phyloP scores from a whole-genome alignment of 2,329 filamentous ascomycete species.

The Fusarium sarcochroum region DNA sequence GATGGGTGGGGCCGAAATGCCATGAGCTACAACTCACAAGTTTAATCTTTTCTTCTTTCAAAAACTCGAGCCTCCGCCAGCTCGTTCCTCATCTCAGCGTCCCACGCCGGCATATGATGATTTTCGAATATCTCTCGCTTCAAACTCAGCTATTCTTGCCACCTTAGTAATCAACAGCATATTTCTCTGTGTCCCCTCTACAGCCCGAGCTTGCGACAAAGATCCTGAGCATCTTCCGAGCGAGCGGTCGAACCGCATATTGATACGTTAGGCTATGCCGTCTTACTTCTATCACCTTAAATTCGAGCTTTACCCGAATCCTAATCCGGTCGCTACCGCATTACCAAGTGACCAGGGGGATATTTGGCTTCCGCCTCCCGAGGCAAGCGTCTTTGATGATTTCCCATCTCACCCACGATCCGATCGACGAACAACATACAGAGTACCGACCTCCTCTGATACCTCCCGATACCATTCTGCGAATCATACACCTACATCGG shows the following conservation, averaged over 20 bases:
- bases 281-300: constrained; percentile 76
- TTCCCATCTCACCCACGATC: constrained; percentile 65
- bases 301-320: constrained; percentile 72
- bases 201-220: constrained; percentile 1
- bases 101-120: constrained; percentile 35
- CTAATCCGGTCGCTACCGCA: constrained; percentile 51
- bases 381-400: constrained; percentile 67
- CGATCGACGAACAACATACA: constrained; percentile 39
- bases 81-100: neutral
- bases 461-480: constrained; percentile 6
- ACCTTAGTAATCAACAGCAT: constrained; percentile 32
- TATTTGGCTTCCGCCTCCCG: constrained; percentile 66
- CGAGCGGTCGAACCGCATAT: constrained; percentile 3
- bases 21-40: constrained; percentile 26
- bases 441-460: constrained; percentile 16
- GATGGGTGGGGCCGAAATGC: constrained; percentile 31
- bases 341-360: constrained; percentile 34
- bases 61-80: constrained; percentile 9
- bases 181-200: neutral
- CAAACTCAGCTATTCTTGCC: constrained; percentile 39
- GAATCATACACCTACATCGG: constrained; percentile 4
- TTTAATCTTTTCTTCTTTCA: constrained; percentile 12
- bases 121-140: constrained; percentile 2
- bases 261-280: constrained; percentile 63
- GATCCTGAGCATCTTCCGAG: neutral